Base-by-base conservation (phyloP, 1,284 basidiomycete genomes). In the Psilocybe mexicana region DNA sequence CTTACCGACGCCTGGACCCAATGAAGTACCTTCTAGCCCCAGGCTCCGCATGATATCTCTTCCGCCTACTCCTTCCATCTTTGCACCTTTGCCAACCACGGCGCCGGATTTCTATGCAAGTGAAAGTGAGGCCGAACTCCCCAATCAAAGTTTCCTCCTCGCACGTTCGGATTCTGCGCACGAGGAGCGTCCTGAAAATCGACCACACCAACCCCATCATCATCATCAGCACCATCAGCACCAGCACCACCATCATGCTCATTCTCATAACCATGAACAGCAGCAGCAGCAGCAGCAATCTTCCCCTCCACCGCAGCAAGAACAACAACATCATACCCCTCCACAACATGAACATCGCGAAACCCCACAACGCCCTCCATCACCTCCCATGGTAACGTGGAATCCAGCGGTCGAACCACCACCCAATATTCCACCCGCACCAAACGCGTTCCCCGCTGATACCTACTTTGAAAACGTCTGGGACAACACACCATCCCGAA, bases 381-480 rank as follows among this genome's bases (percentile, higher is more conserved):
- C 88, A n/a, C 85, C 85, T 40, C 86, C 87, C 0, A 79, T 86
- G 69, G 64, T 88, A 43, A 65, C 78, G 24, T 89, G 88, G 87
- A 87, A 89, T 68, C 81, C 87, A 38, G 85, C 85, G 24, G 57
- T 87, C 38, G 87, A 90, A 65, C 88, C 87, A 3, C 88, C 89
- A n/a, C 87, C 88, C n/a, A 85, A 76, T 43, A 75, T 70, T 42
- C 72, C 76, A 26, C 86, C 84, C 14, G 66, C 79, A 33, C 64
- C 75, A 1, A 80, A 79, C 59, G 74, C 79, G n/a, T 87, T 90
- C 65, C 86, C 87, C 26, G 63, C 76, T 10, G 80, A 87, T 61
- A 86, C 86, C 0, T 90, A 90, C 69, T 92, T 87, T 67, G 80
- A 84, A 30, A 90, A 91, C 67, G 76, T 81, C 35, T 92, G 90